These are phyloP conservation scores for Phaeolepiota aurea DNA, from an alignment of 768 basidiomycete species.

Conservation along the genomic window DNA sequence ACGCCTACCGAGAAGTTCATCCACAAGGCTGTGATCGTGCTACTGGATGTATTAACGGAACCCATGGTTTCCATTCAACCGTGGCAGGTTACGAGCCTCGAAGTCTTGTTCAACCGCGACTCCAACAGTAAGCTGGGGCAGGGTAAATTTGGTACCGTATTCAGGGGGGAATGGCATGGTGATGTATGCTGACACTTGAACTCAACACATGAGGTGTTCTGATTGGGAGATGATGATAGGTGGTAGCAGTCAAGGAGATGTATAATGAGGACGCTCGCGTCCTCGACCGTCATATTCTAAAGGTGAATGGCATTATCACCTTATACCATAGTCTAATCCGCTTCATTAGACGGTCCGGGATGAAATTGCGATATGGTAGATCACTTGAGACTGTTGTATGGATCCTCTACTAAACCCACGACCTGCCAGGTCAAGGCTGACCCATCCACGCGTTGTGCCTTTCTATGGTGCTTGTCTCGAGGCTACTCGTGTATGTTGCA, in stretches of 20 bases:
- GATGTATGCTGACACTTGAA: background rate
- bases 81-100: background rate
- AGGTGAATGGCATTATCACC: background rate
- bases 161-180: background rate
- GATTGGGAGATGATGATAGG: too few relatives aligned
- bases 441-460: slow-evolving; percentile 1
- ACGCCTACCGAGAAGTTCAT: background rate
- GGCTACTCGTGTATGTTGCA: background rate
- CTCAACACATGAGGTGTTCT: too few relatives aligned
- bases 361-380: slow-evolving; percentile 2
- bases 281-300: background rate
- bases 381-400: background rate
- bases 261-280: background rate
- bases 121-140: background rate
- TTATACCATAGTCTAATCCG: background rate
- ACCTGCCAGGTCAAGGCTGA: background rate
- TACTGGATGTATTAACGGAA: background rate
- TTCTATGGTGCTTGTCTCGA: slow-evolving; percentile 4
- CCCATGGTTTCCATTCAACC: background rate
- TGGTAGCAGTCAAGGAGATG: background rate
- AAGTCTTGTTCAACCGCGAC: background rate
- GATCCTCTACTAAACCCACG: too few relatives aligned
- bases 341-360: background rate
- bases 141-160: background rate
- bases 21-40: background rate